Evolutionary conservation across 2,329 filamentous ascomycete genomes (phyloP).

Genomic region (Fusarium proliferatum): DNA sequence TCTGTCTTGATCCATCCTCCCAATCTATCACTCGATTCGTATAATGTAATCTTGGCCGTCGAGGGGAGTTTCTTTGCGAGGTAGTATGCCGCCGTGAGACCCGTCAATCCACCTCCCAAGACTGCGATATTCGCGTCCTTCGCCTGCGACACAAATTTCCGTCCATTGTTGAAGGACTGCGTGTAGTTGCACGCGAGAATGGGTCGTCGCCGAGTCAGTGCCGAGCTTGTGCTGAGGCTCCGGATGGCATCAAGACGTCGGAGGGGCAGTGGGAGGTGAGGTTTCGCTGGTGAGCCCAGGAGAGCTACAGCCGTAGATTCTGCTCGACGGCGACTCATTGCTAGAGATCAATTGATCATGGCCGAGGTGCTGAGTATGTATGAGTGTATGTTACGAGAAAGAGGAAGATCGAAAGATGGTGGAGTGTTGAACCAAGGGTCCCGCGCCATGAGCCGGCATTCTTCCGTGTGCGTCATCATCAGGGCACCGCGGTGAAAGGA

Average conservation of each 20-base stretch:
- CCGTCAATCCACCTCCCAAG: constrained; percentile 85
- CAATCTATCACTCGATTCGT: constrained; percentile 75
- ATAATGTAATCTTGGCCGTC: constrained; percentile 79
- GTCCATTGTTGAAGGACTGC: constrained; percentile 5
- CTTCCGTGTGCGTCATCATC: constrained; percentile 34
- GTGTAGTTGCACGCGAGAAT: constrained; percentile 9
- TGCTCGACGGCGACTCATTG: constrained; percentile 46
- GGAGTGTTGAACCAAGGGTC: constrained; percentile 21
- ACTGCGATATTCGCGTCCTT: constrained; percentile 67
- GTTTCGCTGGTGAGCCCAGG: constrained; percentile 36
- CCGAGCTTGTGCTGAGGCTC: constrained; percentile 22
- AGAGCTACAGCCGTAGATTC: constrained; percentile 44
- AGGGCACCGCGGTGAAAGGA: neutral
- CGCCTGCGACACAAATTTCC: constrained; percentile 33
- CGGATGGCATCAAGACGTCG: constrained; percentile 34
- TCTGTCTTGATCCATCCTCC: constrained; percentile 88
- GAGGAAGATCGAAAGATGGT: constrained; percentile 30
- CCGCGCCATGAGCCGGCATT: constrained; percentile 34
- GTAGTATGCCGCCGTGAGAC: constrained; percentile 82
- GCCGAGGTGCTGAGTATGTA: constrained; percentile 4
- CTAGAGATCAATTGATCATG: constrained; percentile 48
- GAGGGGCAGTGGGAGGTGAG: constrained; percentile 4
- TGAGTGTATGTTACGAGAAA: constrained; percentile 9
- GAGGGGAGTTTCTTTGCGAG: constrained; percentile 73
- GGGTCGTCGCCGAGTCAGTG: constrained; percentile 20